Conservation (phyloP, 2,329 filamentous ascomycete genomes). For the Alternaria novae-zelandiae region DNA sequence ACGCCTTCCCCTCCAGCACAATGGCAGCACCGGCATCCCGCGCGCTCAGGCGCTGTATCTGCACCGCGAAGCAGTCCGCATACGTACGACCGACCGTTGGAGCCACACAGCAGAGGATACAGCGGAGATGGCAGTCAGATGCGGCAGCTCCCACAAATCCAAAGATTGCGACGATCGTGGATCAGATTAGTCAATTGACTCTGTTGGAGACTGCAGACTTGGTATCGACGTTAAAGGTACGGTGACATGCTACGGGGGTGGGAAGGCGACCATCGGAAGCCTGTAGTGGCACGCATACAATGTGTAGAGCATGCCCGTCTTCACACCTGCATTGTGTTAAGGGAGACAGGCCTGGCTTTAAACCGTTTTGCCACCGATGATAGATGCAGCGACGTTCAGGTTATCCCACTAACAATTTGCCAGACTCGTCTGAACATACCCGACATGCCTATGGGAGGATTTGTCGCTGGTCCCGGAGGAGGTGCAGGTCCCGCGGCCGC, state of each 20-base stretch:
- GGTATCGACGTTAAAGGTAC: conserved; percentile 92
- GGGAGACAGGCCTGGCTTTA: neutral
- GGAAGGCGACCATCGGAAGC: neutral
- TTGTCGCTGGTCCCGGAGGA: conserved; percentile 66
- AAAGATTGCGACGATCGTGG: conserved; percentile 93
- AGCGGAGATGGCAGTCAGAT: conserved; percentile 87
- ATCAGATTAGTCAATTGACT: conserved; percentile 98
- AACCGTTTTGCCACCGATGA: neutral
- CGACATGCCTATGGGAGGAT: conserved; percentile 93
- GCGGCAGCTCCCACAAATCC: conserved; percentile 71
- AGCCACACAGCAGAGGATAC: conserved; percentile 45
- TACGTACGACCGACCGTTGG: conserved; percentile 41
- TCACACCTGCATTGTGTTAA: neutral
- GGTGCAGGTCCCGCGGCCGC: conserved; percentile 66
- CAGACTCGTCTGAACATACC: conserved; percentile 96
- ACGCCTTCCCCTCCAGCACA: conserved; percentile 21
- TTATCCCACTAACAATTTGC: conserved; percentile 4
- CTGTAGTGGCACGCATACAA: neutral
- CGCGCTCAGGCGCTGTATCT: conserved; percentile 54
- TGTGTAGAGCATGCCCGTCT: neutral
- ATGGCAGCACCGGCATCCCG: conserved; percentile 56
- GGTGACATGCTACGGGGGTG: conserved; percentile 3
- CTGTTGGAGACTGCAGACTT: conserved; percentile 96
- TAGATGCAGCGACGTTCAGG: neutral
- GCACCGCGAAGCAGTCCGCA: conserved; percentile 35